Conservation (phyloP, 345 rosid genomes). For the Chamaenerion angustifolium region DNA sequence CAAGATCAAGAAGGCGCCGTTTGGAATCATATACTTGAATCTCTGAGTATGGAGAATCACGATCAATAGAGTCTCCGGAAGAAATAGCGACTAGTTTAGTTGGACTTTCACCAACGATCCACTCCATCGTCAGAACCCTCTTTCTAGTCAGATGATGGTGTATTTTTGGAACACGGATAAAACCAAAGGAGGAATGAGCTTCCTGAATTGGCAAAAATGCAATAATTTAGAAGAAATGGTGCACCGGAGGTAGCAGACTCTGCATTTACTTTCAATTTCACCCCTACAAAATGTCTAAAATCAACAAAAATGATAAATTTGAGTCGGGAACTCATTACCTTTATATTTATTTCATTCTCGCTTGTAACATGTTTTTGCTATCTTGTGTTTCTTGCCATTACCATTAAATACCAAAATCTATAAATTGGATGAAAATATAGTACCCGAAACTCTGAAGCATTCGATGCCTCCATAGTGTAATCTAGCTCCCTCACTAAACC, state of each 20-base stretch:
- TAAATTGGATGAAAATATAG: neutral
- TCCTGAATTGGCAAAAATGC: slow-evolving; percentile 36
- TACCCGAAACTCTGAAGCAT: slow-evolving; percentile 80
- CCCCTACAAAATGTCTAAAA: no score
- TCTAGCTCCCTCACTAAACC: slow-evolving; percentile 93
- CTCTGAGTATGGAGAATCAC: slow-evolving; percentile 30
- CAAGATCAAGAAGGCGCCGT: slow-evolving; percentile 72
- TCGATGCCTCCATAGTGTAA: slow-evolving; percentile 73
- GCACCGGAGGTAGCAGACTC: no score
- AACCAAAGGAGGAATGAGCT: slow-evolving; percentile 49
- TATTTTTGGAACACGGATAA: slow-evolving; percentile 65
- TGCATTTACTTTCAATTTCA: no score
- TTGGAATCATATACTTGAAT: slow-evolving; percentile 49
- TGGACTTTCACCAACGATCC: slow-evolving; percentile 89
- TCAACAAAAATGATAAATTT: neutral
- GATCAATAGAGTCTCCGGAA: slow-evolving; percentile 18
- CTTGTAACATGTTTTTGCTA: no score
- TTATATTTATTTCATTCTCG: no score
- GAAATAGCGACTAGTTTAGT: slow-evolving; percentile 45
- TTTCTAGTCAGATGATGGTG: slow-evolving; percentile 45
- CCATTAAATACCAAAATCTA: neutral
- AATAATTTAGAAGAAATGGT: slow-evolving; percentile 13
- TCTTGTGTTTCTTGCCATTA: no score
- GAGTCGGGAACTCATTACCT: no score
- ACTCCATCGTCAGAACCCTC: slow-evolving; percentile 93